Evolutionary conservation across 768 basidiomycete genomes (phyloP), one percentile per base, ranked within the genome.

Genomic region (Mycena kentingensis): DNA sequence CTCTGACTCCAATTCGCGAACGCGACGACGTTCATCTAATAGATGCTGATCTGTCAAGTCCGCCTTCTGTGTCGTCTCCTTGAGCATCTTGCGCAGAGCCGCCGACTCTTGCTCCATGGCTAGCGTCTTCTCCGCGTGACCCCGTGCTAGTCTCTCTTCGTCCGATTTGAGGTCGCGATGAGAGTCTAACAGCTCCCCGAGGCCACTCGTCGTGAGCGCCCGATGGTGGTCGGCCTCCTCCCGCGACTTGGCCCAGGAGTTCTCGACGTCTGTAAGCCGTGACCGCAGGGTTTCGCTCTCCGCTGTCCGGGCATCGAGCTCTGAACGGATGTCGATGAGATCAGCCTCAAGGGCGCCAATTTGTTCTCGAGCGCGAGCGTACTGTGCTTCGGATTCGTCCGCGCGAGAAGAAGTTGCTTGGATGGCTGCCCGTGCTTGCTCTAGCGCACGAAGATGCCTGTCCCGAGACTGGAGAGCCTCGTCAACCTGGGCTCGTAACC

Each of bases 191-290:
- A 97, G 76, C 65, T 95, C 84, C 21, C 93, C 93, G 3, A 97
- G 79, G 62, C 87, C 81, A 41, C 87, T 84, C 2, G 92, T 96
- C 2, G 94, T 94, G 46, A 93, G 74, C 19, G 89, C 87, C 48
- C 93, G 78, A 68, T 94, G 85, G 2, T 88, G 84, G 67, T 97
- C 95, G 3, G 93, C 92, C 73, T 98, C 93, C 71, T 95, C 89
- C 13, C 93, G 84, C 36, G 93, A 92, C 68, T 93, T 90, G 22
- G 89, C 82, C 87, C 93, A 97, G 8, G 88, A 84, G 64, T 89
- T 93, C 72, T 97, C 95, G 36, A 87, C 85, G 48, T 95, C 91
- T 22, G 80, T 74, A 36, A 95, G 71, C 49, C 87, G 77, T 10
- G 76, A 71, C 38, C 82, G 80, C 5, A 85, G 77, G 8, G 82